phyloP scores from a whole-genome alignment of 768 basidiomycete species.

The Pisolithus orientalis region DNA sequence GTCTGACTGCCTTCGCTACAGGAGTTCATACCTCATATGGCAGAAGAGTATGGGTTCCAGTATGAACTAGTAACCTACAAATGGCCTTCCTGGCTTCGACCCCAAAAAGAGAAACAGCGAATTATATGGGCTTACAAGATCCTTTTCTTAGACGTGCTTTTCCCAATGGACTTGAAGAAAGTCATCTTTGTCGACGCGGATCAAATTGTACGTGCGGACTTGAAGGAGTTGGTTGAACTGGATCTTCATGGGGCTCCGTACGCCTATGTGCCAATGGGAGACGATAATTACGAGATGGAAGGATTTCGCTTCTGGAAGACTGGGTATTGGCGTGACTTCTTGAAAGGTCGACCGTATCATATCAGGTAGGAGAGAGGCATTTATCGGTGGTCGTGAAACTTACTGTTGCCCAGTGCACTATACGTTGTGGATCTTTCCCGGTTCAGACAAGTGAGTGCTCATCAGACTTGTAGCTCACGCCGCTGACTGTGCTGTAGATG shows the following conservation, averaged over 20 bases:
- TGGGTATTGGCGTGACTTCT: slow-evolving; percentile 89
- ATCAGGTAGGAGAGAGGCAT: slow-evolving; percentile 61
- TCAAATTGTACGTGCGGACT: slow-evolving; percentile 94
- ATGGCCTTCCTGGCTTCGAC: slow-evolving; percentile 98
- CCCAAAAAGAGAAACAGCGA: slow-evolving; percentile 95
- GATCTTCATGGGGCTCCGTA: slow-evolving; percentile 93
- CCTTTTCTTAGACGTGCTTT: slow-evolving; percentile 95
- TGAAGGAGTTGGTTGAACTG: slow-evolving; percentile 90
- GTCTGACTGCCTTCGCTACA: slow-evolving; percentile 22
- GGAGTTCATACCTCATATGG: slow-evolving; percentile 95
- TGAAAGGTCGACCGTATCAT: slow-evolving; percentile 83
- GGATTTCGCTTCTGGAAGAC: slow-evolving; percentile 99
- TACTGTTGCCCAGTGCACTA: slow-evolving; percentile 56
- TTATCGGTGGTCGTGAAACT: not conserved
- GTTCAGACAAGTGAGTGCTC: slow-evolving; percentile 70
- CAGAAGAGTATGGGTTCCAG: slow-evolving; percentile 86
- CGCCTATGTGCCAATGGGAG: slow-evolving; percentile 96
- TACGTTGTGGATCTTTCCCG: slow-evolving; percentile 94
- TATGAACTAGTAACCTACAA: slow-evolving; percentile 99
- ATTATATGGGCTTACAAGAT: slow-evolving; percentile 99
- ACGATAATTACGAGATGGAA: slow-evolving; percentile 92
- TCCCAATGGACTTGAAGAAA: slow-evolving; percentile 98
- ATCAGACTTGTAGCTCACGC: not conserved
- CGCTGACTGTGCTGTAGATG: slow-evolving; percentile 27
- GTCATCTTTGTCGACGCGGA: slow-evolving; percentile 99